These are phyloP conservation scores for Crassisporium funariophilum DNA, from an alignment of 768 basidiomycete genomes.

Conservation along the genomic window DNA sequence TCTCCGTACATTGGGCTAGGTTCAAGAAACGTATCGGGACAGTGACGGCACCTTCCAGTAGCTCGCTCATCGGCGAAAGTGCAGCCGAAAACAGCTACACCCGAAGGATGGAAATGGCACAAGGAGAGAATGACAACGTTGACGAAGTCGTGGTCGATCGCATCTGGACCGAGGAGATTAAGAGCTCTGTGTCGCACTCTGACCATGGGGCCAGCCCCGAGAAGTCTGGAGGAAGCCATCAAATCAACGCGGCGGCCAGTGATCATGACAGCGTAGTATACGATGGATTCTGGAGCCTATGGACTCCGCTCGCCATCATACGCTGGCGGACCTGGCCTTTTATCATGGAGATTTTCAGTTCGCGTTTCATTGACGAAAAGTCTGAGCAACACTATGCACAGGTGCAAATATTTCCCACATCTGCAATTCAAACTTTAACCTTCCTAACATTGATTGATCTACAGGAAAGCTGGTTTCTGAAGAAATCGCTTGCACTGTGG, in stretches of 20 bases:
- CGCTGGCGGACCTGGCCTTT: slow-evolving; percentile 62
- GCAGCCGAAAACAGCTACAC: slow-evolving; percentile 39
- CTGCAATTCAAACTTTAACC: background rate
- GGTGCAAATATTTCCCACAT: slow-evolving; percentile 20
- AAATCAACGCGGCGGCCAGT: slow-evolving; percentile 27
- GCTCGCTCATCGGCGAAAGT: slow-evolving; percentile 53
- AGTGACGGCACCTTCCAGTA: slow-evolving; percentile 57
- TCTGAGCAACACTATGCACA: slow-evolving; percentile 48
- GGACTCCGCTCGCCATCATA: slow-evolving; percentile 43
- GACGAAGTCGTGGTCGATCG: slow-evolving; percentile 80
- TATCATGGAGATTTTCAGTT: slow-evolving; percentile 57
- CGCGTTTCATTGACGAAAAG: slow-evolving; percentile 60
- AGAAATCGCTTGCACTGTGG: slow-evolving; percentile 67
- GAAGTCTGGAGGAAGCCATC: slow-evolving; percentile 49
- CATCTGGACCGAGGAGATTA: slow-evolving; percentile 62
- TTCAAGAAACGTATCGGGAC: slow-evolving; percentile 58
- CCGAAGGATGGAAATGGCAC: slow-evolving; percentile 22
- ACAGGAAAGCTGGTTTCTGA: slow-evolving; percentile 74
- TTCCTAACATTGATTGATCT: slow-evolving; percentile 6
- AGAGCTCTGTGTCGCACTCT: slow-evolving; percentile 53
- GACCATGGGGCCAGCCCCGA: slow-evolving; percentile 52
- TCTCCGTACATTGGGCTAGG: slow-evolving; percentile 48
- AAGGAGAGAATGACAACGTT: slow-evolving; percentile 44
- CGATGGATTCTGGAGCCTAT: slow-evolving; percentile 28
- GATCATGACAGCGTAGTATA: slow-evolving; percentile 33